Percentiles rank a stretch among this genome's conserved stretches.
phyloP scores from a whole-genome alignment of 1,284 basidiomycete species.

The Bondarzewia mesenterica region DNA sequence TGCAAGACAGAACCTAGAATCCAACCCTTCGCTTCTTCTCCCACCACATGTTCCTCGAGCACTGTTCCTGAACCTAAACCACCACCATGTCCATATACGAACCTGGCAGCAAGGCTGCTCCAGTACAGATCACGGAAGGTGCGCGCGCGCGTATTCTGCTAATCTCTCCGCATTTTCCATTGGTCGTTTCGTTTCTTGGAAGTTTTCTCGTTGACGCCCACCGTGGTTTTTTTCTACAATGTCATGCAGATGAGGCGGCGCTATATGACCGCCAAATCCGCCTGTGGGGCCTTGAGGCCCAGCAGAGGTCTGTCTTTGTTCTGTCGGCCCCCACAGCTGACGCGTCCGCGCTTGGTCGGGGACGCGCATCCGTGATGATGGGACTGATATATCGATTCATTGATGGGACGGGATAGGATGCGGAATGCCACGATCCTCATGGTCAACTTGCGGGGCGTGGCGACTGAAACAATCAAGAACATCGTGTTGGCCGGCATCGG shows the following conservation, averaged over 20 bases:
- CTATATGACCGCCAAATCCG: constrained; percentile 97
- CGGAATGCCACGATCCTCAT: constrained; percentile 88
- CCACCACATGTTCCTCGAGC: background rate
- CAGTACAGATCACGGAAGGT: constrained; percentile 38
- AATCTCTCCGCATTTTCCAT: background rate
- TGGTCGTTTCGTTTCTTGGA: constrained; percentile 1
- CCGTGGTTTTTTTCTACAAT: constrained; percentile 3
- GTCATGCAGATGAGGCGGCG: constrained; percentile 63
- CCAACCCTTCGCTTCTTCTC: background rate
- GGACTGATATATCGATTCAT: background rate
- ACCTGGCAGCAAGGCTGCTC: constrained; percentile 24
- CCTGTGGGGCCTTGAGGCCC: constrained; percentile 95
- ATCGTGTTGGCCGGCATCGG: constrained; percentile 76
- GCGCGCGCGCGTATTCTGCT: constrained; percentile 5
- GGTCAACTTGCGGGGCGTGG: constrained; percentile 73
- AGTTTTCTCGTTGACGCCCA: background rate
- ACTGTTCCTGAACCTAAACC: background rate
- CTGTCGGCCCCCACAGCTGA: background rate
- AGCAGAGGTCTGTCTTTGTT: constrained; percentile 66
- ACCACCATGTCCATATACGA: constrained; percentile 23
- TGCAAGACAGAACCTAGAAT: background rate
- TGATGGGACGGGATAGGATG: constrained; percentile 53
- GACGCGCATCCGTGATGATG: background rate
- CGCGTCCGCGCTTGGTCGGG: background rate
- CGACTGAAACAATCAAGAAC: constrained; percentile 97